Percentiles rank a stretch among this genome's conserved stretches.
phyloP scores from a whole-genome alignment of 805 yeast species.

The Wickerhamomyces sydowiorum region DNA sequence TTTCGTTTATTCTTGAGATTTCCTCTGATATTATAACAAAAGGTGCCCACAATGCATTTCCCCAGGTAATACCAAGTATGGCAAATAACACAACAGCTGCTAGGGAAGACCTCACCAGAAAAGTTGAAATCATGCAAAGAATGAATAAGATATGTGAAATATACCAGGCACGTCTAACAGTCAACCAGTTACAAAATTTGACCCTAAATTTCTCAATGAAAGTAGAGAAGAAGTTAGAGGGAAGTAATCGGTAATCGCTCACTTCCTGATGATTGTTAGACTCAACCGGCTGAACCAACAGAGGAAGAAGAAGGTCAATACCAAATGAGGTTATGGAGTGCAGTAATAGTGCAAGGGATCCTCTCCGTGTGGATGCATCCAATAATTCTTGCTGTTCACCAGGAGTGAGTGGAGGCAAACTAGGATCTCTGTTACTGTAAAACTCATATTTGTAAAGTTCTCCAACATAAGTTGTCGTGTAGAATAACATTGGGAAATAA shows the following conservation, averaged over 20 bases:
- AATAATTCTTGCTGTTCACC: slow-evolving; percentile 30
- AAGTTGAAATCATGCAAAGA: slow-evolving; percentile 40
- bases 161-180: slow-evolving; percentile 43
- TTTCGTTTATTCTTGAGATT: slow-evolving; percentile 44
- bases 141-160: slow-evolving; percentile 45
- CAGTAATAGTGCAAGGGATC: slow-evolving; percentile 43
- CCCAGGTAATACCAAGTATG: slow-evolving; percentile 58
- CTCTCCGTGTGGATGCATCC: slow-evolving; percentile 45
- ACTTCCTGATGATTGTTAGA: slow-evolving; percentile 3
- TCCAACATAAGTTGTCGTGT: slow-evolving; percentile 61
- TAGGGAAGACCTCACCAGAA: slow-evolving; percentile 33
- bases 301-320: slow-evolving; percentile 40
- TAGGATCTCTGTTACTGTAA: slow-evolving; percentile 28
- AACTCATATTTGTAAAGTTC: slow-evolving; percentile 43
- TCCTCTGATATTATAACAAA: slow-evolving; percentile 57
- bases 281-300: slow-evolving; percentile 30
- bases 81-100: slow-evolving; percentile 45
- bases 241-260: slow-evolving; percentile 6
- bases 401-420: slow-evolving; percentile 29
- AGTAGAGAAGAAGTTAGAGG: slow-evolving; percentile 1
- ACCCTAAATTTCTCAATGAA: slow-evolving; percentile 8
- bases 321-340: slow-evolving; percentile 43
- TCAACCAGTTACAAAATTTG: slow-evolving; percentile 14
- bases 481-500: slow-evolving; percentile 60
- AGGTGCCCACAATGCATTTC: slow-evolving; percentile 62